phyloP scores from a whole-genome alignment of 495 filamentous ascomycete species.

The Neurospora discreta region DNA sequence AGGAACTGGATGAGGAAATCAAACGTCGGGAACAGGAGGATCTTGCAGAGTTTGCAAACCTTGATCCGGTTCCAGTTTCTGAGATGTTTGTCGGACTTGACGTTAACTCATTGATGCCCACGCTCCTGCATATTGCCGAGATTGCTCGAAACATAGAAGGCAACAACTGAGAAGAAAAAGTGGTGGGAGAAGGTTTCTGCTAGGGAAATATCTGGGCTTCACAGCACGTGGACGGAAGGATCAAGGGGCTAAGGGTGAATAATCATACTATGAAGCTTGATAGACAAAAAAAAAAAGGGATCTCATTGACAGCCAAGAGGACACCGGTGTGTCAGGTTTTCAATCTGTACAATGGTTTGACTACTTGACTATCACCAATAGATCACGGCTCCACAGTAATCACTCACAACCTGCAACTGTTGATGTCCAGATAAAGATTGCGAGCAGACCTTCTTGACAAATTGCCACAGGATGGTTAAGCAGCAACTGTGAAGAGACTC shows the following conservation, averaged over 20 bases:
- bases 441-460: not conserved
- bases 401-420: not conserved
- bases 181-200: not conserved
- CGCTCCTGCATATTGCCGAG: not conserved
- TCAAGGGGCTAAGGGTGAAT: not conserved
- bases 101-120: not conserved
- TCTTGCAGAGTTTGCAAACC: not conserved
- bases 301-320: not conserved
- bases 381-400: not conserved
- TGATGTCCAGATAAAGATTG: not conserved
- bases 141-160: not conserved
- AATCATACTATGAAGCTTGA: not conserved
- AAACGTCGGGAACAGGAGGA: not conserved
- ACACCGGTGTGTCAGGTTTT: too few species aligned
- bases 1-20: not conserved
- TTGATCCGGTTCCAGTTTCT: not conserved
- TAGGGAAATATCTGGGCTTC: not conserved
- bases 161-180: not conserved
- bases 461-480: not conserved
- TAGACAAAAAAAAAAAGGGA: not conserved
- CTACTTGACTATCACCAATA: not conserved
- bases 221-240: not conserved
- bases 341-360: too few species aligned
- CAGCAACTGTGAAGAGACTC: not conserved
- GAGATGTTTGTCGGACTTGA: not conserved